Conservation (phyloP, 2,329 filamentous ascomycete species). For the Cercospora berteroae region DNA sequence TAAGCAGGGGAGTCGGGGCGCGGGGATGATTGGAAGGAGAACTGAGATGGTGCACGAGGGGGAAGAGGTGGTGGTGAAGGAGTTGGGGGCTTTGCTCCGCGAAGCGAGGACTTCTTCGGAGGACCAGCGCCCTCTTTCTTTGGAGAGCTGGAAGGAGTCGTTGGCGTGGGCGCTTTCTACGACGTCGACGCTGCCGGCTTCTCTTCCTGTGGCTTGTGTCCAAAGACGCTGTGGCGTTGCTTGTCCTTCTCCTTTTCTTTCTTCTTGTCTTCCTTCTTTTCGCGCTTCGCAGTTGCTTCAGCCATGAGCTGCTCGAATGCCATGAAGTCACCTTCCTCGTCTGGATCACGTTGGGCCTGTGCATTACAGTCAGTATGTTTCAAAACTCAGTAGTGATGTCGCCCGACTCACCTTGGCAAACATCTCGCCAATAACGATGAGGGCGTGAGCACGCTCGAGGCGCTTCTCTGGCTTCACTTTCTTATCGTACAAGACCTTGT, state of each 20-base stretch:
- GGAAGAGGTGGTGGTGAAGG: background rate
- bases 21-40: background rate
- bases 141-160: slow-evolving; percentile 4
- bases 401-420: slow-evolving; percentile 69
- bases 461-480: slow-evolving; percentile 80
- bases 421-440: slow-evolving; percentile 85
- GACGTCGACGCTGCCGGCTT: slow-evolving; percentile 16
- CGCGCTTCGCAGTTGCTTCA: slow-evolving; percentile 93
- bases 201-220: slow-evolving; percentile 20
- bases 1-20: background rate
- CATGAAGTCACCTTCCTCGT: slow-evolving; percentile 98
- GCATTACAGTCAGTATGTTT: background rate
- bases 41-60: background rate
- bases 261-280: slow-evolving; percentile 73
- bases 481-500: slow-evolving; percentile 76
- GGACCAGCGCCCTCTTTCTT: background rate
- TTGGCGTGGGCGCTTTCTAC: slow-evolving; percentile 1
- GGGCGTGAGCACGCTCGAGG: slow-evolving; percentile 83
- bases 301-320: slow-evolving; percentile 97
- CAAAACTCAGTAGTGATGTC: background rate
- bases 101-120: background rate
- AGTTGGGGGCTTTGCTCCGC: background rate
- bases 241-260: slow-evolving; percentile 46
- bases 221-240: slow-evolving; percentile 16
- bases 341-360: slow-evolving; percentile 81